Conservation (phyloP, 805 yeast genomes). For the Lipomyces sp. region DNA sequence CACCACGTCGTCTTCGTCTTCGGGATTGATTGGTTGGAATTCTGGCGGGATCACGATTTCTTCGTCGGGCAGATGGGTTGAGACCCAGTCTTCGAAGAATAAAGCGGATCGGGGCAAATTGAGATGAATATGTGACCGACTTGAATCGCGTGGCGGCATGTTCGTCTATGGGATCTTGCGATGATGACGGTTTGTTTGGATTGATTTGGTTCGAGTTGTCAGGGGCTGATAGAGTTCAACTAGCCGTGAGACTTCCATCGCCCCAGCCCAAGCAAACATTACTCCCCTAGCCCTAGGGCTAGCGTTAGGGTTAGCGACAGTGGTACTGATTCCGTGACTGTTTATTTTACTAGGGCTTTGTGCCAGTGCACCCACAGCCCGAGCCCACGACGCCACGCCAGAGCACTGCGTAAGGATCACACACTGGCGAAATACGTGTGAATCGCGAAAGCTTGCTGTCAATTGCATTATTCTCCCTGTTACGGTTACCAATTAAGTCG, state of each 20-base stretch:
- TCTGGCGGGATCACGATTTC: slow-evolving; percentile 37
- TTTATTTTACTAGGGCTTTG: too few species aligned
- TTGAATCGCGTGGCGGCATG: slow-evolving; percentile 34
- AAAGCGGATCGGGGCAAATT: slow-evolving; percentile 31
- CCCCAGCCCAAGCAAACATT: neutral
- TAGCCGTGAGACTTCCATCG: neutral
- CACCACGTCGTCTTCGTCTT: slow-evolving; percentile 40
- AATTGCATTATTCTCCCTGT: neutral
- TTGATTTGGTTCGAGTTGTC: neutral
- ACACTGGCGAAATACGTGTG: too few species aligned
- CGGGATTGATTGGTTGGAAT: slow-evolving; percentile 37
- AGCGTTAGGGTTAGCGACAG: too few species aligned
- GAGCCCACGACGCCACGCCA: too few species aligned
- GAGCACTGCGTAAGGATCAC: neutral
- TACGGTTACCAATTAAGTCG: too few species aligned
- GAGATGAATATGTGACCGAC: slow-evolving; percentile 37
- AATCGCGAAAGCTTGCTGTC: neutral
- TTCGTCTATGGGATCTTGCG: neutral
- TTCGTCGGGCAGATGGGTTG: slow-evolving; percentile 33
- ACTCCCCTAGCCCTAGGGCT: neutral
- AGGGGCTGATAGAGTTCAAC: slow-evolving; percentile 1
- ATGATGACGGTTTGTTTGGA: neutral
- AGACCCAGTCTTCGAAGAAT: slow-evolving; percentile 36
- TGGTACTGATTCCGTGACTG: too few species aligned
- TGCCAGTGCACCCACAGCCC: too few species aligned